Evolutionary conservation across 352 stramenopile species (phyloP), one percentile per base, ranked within the genome.

Genomic region (Elongisporangium undulatum): DNA sequence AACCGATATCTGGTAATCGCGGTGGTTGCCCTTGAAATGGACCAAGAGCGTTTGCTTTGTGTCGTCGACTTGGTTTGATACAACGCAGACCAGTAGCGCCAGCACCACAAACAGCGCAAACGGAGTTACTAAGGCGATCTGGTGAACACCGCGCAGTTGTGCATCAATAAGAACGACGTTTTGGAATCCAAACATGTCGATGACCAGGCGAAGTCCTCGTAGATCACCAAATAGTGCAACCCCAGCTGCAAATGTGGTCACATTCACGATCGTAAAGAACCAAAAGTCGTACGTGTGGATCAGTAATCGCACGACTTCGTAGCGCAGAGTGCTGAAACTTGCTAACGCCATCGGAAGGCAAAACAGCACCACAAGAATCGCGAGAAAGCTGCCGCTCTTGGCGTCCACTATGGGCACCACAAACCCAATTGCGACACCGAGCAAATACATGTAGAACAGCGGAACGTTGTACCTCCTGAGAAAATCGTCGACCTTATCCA

Each of bases 281-380:
- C 64, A 79, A 49, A 79, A 74, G 34, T 82, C 70, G 53, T 79
- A 82, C 4, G 67, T 79, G 24, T 61, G 55, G 10, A 58, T 29
- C 12, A 79, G 55, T 2, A 77, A 9, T 19, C 64, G 56, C 7
- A 77, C 68, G 12, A 82, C 64, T 23, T 82, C 70, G 53, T 68
- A 82, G 23, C 73, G 56, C 29, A 82, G 26, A 1, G 59, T 73
- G 2, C 53, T 56, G 8, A 78, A 19, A 52, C 68, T 75, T 3
- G 58, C 70, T 4, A 75, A 48, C 7, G 58, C 60, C 17, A 75
- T 20, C 1, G 67, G 67, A 4, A 78, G 29, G 34, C 67, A 62
- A 0, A 79, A 26, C 0, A 73, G 12, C 22, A 58, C 57, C 1
- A 58, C 61, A 3, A 76, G 2, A 9, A 74, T 12, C 3, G 64